Evolutionary conservation across 352 stramenopile genomes (phyloP).

Genomic region (Phytophthora nicotianae): DNA sequence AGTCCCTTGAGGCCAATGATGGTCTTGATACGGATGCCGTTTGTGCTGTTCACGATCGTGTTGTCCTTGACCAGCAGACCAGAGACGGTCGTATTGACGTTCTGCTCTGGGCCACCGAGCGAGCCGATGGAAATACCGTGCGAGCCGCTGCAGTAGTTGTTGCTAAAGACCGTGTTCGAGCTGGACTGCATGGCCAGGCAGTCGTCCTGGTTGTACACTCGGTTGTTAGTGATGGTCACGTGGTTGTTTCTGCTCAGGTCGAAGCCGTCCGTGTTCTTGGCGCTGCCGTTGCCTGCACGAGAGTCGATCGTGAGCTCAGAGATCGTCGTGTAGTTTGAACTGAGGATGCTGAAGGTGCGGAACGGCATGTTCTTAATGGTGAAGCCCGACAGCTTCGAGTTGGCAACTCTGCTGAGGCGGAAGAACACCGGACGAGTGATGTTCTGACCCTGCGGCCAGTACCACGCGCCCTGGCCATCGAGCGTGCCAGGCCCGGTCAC

Average conservation of each 20-base stretch:
- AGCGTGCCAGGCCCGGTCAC: slow-evolving; percentile 36
- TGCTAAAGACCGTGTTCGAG: slow-evolving; percentile 21
- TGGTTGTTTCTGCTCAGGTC: slow-evolving; percentile 18
- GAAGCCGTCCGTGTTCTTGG: slow-evolving; percentile 10
- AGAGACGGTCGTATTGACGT: slow-evolving; percentile 25
- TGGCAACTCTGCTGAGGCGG: slow-evolving; percentile 18
- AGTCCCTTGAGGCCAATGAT: slow-evolving; percentile 25
- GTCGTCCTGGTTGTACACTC: slow-evolving; percentile 19
- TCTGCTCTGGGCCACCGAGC: slow-evolving; percentile 21
- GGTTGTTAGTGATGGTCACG: slow-evolving; percentile 16
- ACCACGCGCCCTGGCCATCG: slow-evolving; percentile 41
- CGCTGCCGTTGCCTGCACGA: slow-evolving; percentile 11
- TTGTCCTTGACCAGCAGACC: slow-evolving; percentile 32
- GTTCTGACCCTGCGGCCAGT: slow-evolving; percentile 37
- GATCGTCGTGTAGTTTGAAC: slow-evolving; percentile 27
- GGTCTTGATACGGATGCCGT: slow-evolving; percentile 35
- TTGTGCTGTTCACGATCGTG: slow-evolving; percentile 40
- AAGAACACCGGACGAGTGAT: slow-evolving; percentile 42
- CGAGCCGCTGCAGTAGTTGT: slow-evolving; percentile 22
- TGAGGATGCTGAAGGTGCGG: slow-evolving; percentile 38
- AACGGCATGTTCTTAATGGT: slow-evolving; percentile 40
- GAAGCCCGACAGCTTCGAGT: slow-evolving; percentile 40
- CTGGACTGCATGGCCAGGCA: slow-evolving; percentile 4
- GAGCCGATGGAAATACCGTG: slow-evolving; percentile 45
- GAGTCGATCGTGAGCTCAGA: slow-evolving; percentile 25